Base-by-base conservation (phyloP, 2,329 filamentous ascomycete genomes). In the Fusarium annulatum region DNA sequence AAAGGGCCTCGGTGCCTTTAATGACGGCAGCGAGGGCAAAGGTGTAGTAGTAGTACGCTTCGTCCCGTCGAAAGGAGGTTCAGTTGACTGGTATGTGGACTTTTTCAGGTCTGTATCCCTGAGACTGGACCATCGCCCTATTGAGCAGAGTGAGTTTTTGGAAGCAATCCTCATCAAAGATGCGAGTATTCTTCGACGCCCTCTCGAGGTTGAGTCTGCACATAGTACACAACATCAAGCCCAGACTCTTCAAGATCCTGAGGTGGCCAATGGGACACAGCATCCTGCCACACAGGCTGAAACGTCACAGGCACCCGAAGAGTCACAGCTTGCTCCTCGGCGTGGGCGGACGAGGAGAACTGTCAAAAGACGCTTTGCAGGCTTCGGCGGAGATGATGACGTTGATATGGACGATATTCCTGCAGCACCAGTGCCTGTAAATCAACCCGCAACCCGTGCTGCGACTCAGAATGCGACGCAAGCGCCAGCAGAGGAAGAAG, bases 91-190 rank as follows among this genome's bases (percentile, higher is more conserved):
- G 94, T 94, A 90, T 67, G 86, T 88, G 21, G 84, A 90, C 4
- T 91, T 97, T 74, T 88, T 92, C 73, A 91, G 87, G 9, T 84
- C 90, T 12, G 89, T 97, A 21, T 93, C 95, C 5, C 80, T 92
- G 26, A 86, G 90, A 51, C 87, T 97, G 18, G 92, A 95, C 69
- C 95, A 97, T 80, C 90, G 94, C 8, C 91, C 95, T 5, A 92
- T 98, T 60, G 91, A 96, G 75, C 95, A 98, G 79, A 95, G 93
- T 65, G 95, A 98, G 76, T 97, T 99, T 71, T 86, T 99, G 5
- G 94, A 97, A 80, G 93, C 93, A 3, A 96, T 99, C 51, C 84
- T 98, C 34, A 90, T 86, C n/a, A 93, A 92, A 57, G 92, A 98
- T 82, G 90, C 94, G 11, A 90, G 88, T 67, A 87, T 89, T 48